These are phyloP conservation scores for Cenchrus fungigraminus DNA, from an alignment of 176 grass and related monocot genomes.

Conservation along the genomic window DNA sequence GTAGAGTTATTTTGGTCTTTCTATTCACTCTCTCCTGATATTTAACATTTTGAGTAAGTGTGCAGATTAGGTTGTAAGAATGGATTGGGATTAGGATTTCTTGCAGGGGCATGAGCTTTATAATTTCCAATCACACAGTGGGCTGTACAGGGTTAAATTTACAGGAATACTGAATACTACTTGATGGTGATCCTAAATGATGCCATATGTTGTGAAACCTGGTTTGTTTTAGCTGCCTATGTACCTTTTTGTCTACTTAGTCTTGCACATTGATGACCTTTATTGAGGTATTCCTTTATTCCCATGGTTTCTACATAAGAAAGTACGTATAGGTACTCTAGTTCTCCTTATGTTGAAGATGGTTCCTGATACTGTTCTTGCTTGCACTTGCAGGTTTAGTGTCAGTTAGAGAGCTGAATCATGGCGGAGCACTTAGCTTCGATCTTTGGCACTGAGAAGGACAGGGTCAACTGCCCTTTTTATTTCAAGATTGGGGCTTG, in stretches of 20 bases:
- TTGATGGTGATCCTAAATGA: conserved; percentile 47
- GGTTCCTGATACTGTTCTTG: neutral
- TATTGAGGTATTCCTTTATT: conserved; percentile 55
- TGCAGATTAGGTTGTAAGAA: conserved; percentile 67
- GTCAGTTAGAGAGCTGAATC: conserved; percentile 5
- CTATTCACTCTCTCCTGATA: conserved; percentile 36
- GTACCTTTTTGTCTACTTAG: conserved; percentile 35
- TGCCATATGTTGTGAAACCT: conserved; percentile 35
- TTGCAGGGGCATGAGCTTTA: conserved; percentile 41
- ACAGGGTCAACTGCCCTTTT: conserved; percentile 67
- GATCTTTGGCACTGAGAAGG: conserved; percentile 68
- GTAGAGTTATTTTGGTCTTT: conserved; percentile 3
- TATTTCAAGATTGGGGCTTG: conserved; percentile 75
- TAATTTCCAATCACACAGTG: conserved; percentile 46
- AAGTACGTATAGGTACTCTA: neutral
- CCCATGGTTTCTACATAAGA: conserved; percentile 32
- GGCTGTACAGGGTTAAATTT: conserved; percentile 43
- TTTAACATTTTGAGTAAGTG: conserved; percentile 51
- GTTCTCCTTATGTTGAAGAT: neutral
- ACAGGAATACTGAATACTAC: conserved; percentile 44
- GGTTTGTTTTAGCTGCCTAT: conserved; percentile 47
- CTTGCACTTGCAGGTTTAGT: conserved; percentile 21
- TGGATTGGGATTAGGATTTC: conserved; percentile 45
- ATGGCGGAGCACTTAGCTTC: conserved; percentile 69
- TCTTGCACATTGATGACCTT: conserved; percentile 48